Conservation (phyloP, 1,284 basidiomycete genomes). For the Leccinum angustisporum region DNA sequence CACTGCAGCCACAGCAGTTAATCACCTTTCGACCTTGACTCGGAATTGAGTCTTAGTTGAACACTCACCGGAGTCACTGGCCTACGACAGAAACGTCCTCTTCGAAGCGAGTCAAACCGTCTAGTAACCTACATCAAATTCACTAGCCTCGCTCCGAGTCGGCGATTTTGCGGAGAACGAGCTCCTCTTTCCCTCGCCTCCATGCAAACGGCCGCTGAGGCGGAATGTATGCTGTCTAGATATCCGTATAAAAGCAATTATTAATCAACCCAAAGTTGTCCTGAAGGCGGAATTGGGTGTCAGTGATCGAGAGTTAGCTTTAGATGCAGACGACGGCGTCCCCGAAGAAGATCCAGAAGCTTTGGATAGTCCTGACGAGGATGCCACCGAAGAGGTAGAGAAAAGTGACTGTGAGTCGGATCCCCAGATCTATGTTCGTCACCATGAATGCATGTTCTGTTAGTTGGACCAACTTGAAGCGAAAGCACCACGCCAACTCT, state of each 20-base stretch:
- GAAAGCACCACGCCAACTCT: too few species aligned
- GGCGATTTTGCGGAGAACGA: slow-evolving; percentile 91
- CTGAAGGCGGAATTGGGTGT: slow-evolving; percentile 77
- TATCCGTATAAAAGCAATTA: not conserved
- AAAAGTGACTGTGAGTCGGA: slow-evolving; percentile 59
- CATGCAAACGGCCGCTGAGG: slow-evolving; percentile 36
- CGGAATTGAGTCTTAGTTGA: too few species aligned
- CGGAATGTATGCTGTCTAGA: slow-evolving; percentile 23
- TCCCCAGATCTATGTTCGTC: not conserved
- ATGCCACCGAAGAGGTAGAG: slow-evolving; percentile 53
- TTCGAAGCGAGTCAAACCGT: too few species aligned
- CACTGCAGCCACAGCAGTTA: too few species aligned
- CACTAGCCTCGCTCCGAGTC: slow-evolving; percentile 66
- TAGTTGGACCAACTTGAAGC: slow-evolving; percentile 38
- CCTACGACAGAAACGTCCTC: too few species aligned
- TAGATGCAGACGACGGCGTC: slow-evolving; percentile 57
- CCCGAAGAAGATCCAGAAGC: slow-evolving; percentile 49
- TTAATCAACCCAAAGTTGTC: slow-evolving; percentile 37
- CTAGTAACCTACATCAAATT: too few species aligned
- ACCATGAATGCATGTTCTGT: slow-evolving; percentile 20
- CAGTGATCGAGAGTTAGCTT: slow-evolving; percentile 43
- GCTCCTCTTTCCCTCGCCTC: slow-evolving; percentile 78
- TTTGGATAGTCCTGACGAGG: slow-evolving; percentile 55
- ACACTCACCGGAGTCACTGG: too few species aligned
- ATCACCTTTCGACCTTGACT: too few species aligned